Conservation (phyloP, 805 yeast genomes). For the Tetrapisispora namnaoensis region DNA sequence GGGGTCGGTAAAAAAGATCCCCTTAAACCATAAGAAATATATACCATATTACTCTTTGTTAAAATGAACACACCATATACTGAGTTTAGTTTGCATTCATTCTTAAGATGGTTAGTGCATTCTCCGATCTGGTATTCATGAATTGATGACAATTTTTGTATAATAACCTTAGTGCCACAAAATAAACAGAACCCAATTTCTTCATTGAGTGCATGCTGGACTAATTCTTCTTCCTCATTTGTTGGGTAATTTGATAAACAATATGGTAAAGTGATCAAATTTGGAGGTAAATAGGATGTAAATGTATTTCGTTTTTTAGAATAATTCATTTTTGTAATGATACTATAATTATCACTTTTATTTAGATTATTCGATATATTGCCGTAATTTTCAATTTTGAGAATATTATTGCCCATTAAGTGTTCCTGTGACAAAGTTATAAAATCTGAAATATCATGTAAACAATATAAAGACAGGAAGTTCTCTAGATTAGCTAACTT, state of each 20-base stretch:
- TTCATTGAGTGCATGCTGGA: conserved; percentile 30
- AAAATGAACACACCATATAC: conserved; percentile 22
- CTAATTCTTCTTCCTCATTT: conserved; percentile 26
- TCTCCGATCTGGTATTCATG: conserved; percentile 56
- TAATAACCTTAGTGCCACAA: conserved; percentile 60
- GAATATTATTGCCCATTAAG: neutral
- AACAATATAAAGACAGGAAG: neutral
- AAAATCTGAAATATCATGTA: neutral
- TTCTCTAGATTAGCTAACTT: neutral
- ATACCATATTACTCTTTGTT: conserved; percentile 23
- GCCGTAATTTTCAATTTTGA: neutral
- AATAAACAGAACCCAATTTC: conserved; percentile 85
- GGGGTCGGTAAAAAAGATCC: conserved; percentile 86
- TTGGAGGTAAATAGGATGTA: conserved; percentile 3
- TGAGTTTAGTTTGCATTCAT: conserved; percentile 39
- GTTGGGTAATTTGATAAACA: conserved; percentile 7
- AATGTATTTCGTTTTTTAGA: neutral
- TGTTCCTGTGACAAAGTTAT: neutral
- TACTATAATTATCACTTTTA: neutral
- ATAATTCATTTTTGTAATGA: conserved; percentile 1
- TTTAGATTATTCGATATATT: neutral
- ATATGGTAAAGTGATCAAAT: conserved; percentile 8
- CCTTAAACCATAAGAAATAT: conserved; percentile 49
- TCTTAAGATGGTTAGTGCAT: conserved; percentile 60
- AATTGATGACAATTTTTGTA: conserved; percentile 45